Conservation (phyloP, 2,329 filamentous ascomycete species). For the Xylariaceae sp. region DNA sequence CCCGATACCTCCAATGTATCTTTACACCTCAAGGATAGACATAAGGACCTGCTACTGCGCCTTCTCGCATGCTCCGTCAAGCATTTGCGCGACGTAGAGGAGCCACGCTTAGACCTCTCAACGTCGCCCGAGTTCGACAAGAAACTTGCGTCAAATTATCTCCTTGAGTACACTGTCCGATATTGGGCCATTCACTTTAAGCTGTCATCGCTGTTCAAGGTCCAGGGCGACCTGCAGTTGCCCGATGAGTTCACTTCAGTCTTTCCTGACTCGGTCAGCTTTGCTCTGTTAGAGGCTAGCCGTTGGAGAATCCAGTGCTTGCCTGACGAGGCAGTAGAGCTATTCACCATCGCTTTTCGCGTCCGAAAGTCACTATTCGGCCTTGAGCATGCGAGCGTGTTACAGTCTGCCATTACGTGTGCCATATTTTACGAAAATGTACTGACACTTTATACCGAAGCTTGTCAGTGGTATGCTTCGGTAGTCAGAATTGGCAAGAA, state of each 20-base stretch:
- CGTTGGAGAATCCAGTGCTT: constrained; percentile 13
- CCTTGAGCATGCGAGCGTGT: constrained; percentile 7
- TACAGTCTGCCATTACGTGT: constrained; percentile 15
- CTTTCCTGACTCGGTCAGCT: constrained; percentile 14
- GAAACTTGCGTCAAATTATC: constrained; percentile 8
- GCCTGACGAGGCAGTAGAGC: constrained; percentile 11
- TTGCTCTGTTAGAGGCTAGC: constrained; percentile 13
- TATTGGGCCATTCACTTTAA: constrained; percentile 18
- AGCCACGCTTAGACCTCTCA: constrained; percentile 11
- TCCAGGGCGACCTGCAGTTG: constrained; percentile 13
- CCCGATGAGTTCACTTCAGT: constrained; percentile 11
- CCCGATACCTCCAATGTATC: constrained; percentile 13
- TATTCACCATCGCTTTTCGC: constrained; percentile 13
- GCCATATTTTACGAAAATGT: constrained; percentile 15
- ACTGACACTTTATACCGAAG: constrained; percentile 3
- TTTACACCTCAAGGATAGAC: constrained; percentile 15
- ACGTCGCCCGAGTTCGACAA: constrained; percentile 8
- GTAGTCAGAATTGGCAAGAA: constrained; percentile 14
- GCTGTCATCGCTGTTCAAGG: constrained; percentile 16
- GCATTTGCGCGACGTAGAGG: constrained; percentile 12
- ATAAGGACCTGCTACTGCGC: constrained; percentile 14
- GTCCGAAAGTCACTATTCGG: constrained; percentile 14
- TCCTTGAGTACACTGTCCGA: constrained; percentile 16
- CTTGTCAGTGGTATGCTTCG: constrained; percentile 12
- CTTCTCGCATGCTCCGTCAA: constrained; percentile 7